A percentile compares a stretch with the other conserved stretches of the same genome.
Conservation (phyloP, 345 rosid species). For the Gossypioides kirkii region DNA sequence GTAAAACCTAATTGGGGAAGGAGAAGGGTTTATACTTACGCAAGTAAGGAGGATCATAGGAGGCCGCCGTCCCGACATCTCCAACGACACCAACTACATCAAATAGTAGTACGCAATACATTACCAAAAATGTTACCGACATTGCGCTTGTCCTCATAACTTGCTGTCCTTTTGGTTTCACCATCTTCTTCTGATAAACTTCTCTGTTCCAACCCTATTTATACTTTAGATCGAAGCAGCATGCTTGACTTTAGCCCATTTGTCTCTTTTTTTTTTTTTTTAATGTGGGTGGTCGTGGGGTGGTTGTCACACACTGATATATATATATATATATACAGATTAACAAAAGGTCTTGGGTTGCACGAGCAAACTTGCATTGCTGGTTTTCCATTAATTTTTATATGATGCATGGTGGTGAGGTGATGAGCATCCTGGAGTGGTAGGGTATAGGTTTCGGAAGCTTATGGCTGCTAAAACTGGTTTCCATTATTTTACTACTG, state of each 20-base stretch:
- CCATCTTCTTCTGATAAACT: not conserved
- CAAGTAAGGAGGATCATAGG: slow-evolving; percentile 27
- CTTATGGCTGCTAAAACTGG: not conserved
- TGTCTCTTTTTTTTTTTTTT: not conserved
- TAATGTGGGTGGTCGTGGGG: not conserved
- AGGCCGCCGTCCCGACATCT: slow-evolving; percentile 27
- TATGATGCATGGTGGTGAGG: not conserved
- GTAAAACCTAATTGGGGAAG: no score
- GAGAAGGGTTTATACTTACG: slow-evolving; percentile 14
- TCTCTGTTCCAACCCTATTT: not conserved
- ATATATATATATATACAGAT: not conserved
- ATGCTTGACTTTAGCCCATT: not conserved
- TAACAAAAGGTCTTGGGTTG: not conserved
- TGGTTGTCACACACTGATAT: not conserved
- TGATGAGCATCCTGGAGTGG: not conserved
- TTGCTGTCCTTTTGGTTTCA: not conserved
- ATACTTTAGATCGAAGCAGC: not conserved
- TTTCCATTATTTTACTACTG: not conserved
- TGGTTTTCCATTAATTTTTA: not conserved
- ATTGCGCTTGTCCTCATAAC: not conserved
- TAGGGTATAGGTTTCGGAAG: not conserved
- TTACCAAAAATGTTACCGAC: not conserved
- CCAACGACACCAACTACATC: slow-evolving; percentile 6
- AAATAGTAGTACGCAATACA: not conserved
- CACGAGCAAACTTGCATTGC: not conserved